phyloP scores from a whole-genome alignment of 208 protist species.

The Wallacemonas sp. region DNA sequence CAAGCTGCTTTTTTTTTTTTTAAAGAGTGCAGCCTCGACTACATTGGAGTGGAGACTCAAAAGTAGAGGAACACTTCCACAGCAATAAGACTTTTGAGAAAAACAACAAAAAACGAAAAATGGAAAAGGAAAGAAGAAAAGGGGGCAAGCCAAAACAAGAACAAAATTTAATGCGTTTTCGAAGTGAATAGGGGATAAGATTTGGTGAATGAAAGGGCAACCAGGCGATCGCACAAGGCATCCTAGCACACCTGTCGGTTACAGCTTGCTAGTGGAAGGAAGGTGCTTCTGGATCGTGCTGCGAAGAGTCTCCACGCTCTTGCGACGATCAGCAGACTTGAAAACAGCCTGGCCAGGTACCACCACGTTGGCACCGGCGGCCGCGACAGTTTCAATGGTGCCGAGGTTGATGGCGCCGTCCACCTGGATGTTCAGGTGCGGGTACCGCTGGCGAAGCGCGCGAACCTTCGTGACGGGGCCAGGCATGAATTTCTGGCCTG shows the following conservation, averaged over 20 bases:
- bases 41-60: too few species aligned
- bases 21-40: too few species aligned
- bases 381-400: slow-evolving; percentile 92
- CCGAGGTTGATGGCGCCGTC: slow-evolving; percentile 96
- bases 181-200: too few species aligned
- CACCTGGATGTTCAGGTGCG: slow-evolving; percentile 97
- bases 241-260: background rate
- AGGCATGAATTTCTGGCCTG: slow-evolving; percentile 98
- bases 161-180: too few species aligned
- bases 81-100: too few species aligned
- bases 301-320: slow-evolving; percentile 50
- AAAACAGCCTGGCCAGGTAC: slow-evolving; percentile 98
- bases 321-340: slow-evolving; percentile 44
- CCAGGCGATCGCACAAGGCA: too few species aligned
- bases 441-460: slow-evolving; percentile 79
- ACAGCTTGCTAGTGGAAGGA: slow-evolving; percentile 1
- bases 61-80: too few species aligned
- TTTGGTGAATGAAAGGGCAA: too few species aligned
- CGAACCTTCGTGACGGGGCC: slow-evolving; percentile 96
- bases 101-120: background rate
- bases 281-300: slow-evolving; percentile 38
- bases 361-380: slow-evolving; percentile 99
- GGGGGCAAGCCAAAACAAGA: background rate
- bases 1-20: too few species aligned
- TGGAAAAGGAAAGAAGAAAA: background rate